Evolutionary conservation across 345 rosid species (phyloP).

Genomic region (Rhodamnia argentea): DNA sequence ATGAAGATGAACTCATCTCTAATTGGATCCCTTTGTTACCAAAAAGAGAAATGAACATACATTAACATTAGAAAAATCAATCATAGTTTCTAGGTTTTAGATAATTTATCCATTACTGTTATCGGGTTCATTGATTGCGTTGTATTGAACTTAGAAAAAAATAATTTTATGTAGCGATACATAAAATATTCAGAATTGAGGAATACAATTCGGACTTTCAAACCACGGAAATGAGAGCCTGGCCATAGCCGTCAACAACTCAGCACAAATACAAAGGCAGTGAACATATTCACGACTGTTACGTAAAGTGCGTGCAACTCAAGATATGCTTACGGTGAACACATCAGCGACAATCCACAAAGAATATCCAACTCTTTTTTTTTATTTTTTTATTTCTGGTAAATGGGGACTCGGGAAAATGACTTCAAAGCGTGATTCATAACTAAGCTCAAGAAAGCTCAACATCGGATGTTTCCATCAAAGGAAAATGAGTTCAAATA

Average conservation of each 20-base stretch:
- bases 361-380: no score
- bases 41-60: no score
- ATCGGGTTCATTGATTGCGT: not conserved
- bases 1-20: no score
- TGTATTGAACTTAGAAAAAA: not conserved
- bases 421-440: no score
- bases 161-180: not conserved
- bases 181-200: not conserved
- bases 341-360: no score
- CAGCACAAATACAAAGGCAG: not conserved
- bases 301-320: not conserved
- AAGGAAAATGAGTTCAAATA: no score
- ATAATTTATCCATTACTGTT: not conserved
- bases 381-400: no score
- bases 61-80: no score
- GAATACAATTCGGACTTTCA: not conserved
- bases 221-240: not conserved
- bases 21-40: no score
- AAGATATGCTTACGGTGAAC: not conserved
- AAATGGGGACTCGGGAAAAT: no score
- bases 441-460: no score
- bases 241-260: not conserved
- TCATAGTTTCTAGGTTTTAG: not conserved
- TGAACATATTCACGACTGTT: not conserved
- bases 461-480: no score